Percentiles rank a stretch among this genome's conserved stretches.
These are phyloP conservation scores for Wallacemonas sp. DNA, from an alignment of 208 protist genomes.

Conservation along the genomic window DNA sequence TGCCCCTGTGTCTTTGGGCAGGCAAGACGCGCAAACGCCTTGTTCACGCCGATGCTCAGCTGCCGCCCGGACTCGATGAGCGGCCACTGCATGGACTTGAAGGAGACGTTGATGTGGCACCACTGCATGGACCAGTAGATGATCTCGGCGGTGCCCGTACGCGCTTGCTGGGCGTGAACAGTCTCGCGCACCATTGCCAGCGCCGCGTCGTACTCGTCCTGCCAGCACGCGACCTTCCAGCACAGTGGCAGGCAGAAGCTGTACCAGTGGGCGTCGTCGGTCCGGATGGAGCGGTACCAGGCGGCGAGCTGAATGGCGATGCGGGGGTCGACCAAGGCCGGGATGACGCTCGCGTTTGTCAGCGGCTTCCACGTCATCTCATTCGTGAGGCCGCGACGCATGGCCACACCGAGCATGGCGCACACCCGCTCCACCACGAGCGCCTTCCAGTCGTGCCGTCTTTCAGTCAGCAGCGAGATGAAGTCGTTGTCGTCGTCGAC, in stretches of 20 bases:
- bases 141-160: slow-evolving; percentile 27
- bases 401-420: slow-evolving; percentile 55
- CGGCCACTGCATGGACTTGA: slow-evolving; percentile 40
- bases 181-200: slow-evolving; percentile 46
- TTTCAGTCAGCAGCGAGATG: slow-evolving; percentile 37
- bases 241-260: slow-evolving; percentile 70
- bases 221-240: slow-evolving; percentile 74
- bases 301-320: slow-evolving; percentile 39
- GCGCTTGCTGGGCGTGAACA: slow-evolving; percentile 30
- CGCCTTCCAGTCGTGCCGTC: slow-evolving; percentile 38
- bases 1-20: slow-evolving; percentile 64
- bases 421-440: slow-evolving; percentile 65
- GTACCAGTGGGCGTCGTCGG: slow-evolving; percentile 64
- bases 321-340: slow-evolving; percentile 48
- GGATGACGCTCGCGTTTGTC: slow-evolving; percentile 56
- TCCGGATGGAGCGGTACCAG: slow-evolving; percentile 45
- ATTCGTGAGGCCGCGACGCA: slow-evolving; percentile 29
- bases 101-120: slow-evolving; percentile 53
- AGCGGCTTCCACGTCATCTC: slow-evolving; percentile 55
- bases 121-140: slow-evolving; percentile 48
- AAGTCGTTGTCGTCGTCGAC: slow-evolving; percentile 65
- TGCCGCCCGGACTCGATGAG: slow-evolving; percentile 43
- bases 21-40: slow-evolving; percentile 50
- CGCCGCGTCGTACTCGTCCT: slow-evolving; percentile 44
- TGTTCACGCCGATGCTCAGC: slow-evolving; percentile 42